Conservation (phyloP, 2,329 filamentous ascomycete genomes). For the Emericellopsis atlantica region DNA sequence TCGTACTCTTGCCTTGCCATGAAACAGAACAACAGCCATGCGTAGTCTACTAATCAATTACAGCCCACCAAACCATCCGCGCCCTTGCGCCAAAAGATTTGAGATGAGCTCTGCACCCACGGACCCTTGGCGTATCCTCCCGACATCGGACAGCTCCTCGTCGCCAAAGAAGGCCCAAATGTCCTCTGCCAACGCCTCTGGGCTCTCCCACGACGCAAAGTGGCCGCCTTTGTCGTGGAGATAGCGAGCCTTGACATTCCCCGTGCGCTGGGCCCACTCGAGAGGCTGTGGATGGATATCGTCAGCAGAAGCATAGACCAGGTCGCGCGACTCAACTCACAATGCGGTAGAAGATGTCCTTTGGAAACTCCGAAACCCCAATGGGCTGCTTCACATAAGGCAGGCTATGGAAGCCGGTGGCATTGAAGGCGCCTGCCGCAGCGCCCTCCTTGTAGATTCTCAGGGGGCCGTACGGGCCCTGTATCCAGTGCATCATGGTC, state of each 20-base stretch:
- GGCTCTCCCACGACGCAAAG: neutral
- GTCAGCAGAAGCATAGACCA: neutral
- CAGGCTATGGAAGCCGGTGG: neutral
- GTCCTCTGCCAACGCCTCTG: conserved; percentile 5
- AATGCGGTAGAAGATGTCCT: neutral
- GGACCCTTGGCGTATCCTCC: neutral
- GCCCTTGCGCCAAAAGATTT: neutral
- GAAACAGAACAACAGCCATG: no score
- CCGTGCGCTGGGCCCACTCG: neutral
- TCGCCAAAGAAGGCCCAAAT: conserved; percentile 5
- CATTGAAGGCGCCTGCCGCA: neutral
- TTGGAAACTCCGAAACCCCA: neutral
- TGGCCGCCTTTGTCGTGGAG: neutral
- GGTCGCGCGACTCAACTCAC: neutral
- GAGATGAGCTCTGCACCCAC: neutral
- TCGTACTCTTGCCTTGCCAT: no score
- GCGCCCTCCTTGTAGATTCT: conserved; percentile 3
- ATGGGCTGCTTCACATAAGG: conserved; percentile 1
- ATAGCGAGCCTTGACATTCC: neutral
- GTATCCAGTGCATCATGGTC: conserved; percentile 4
- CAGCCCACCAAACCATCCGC: neutral
- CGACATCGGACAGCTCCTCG: neutral
- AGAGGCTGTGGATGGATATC: neutral
- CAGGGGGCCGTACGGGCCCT: conserved; percentile 3
- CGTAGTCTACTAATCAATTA: no score